Evolutionary conservation across 2,329 filamentous ascomycete species (phyloP).

Genomic region (Diplodia intermedia): DNA sequence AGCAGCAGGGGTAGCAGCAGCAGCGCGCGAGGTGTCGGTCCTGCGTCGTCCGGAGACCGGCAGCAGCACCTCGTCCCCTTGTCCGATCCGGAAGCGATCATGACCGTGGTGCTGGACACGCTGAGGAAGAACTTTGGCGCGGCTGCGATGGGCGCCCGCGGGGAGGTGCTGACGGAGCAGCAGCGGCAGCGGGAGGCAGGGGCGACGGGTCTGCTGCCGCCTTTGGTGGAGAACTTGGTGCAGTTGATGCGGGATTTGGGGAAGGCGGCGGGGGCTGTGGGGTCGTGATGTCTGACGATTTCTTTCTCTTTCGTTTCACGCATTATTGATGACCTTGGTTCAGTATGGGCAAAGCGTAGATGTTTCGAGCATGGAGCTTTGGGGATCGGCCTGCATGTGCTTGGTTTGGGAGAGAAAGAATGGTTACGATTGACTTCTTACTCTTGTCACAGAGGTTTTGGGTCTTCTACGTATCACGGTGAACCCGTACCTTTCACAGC

Average conservation of each 20-base stretch:
- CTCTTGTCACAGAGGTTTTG: neutral
- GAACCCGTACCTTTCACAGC: too few relatives aligned
- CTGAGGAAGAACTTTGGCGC: slow-evolving; percentile 59
- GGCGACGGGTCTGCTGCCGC: slow-evolving; percentile 52
- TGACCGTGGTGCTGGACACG: slow-evolving; percentile 65
- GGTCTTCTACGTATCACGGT: neutral
- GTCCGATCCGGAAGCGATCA: slow-evolving; percentile 64
- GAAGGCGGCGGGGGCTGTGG: slow-evolving; percentile 50
- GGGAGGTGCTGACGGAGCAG: slow-evolving; percentile 29
- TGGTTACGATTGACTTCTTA: slow-evolving; percentile 7
- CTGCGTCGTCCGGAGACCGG: slow-evolving; percentile 26
- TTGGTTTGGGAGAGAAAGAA: neutral
- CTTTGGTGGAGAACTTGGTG: slow-evolving; percentile 72
- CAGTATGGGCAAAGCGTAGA: too few relatives aligned
- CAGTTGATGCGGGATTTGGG: slow-evolving; percentile 68
- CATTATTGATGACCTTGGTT: neutral
- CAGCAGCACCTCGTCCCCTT: slow-evolving; percentile 47
- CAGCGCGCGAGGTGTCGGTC: slow-evolving; percentile 33
- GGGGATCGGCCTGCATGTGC: neutral
- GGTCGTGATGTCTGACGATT: neutral
- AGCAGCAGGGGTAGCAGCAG: slow-evolving; percentile 40
- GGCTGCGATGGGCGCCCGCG: neutral
- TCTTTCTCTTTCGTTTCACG: neutral
- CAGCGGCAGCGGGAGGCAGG: slow-evolving; percentile 43
- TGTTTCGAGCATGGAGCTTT: too few relatives aligned